Evolutionary conservation across 2,329 filamentous ascomycete genomes (phyloP), one percentile per base, ranked within the genome.

Genomic region (Talaromyces albobiverticillius): DNA sequence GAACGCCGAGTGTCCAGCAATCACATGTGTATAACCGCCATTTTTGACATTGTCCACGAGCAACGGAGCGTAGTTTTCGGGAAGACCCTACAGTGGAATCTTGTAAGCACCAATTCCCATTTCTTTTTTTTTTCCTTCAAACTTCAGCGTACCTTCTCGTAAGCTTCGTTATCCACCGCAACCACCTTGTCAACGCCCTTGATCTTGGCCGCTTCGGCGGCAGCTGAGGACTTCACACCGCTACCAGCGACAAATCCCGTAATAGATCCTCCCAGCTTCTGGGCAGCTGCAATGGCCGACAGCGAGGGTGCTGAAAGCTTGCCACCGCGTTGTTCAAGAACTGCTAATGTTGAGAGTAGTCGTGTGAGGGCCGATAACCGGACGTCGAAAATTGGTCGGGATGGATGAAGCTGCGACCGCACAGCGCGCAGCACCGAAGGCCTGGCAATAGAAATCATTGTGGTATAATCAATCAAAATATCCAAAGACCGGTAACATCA

Each of bases 11-110:
- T 97, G 91, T 53, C 89, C 87, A 36, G 88, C 89, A 65, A 99
- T 82, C 60, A 99, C 83, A 69, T 99, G 94, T 57, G 92, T 95
- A 73, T 91, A 97, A 57, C 87, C 89, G 57, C 90, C 92, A 71
- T 94, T 94, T 78, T 95, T 95, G 74, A 97, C 93, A 74, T 97
- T 99, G 73, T 97, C 93, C 49, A 91, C 88, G 38, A 99, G 80
- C 45, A 99, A 79, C 53, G 91, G 89, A n/a, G 93, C 94, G 68
- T 84, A 97, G 79, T 90, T 96, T 77, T 99, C 94, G 50, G 94
- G 86, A 2, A 99, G 82, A 47, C 91, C 90, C 89, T 91, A 61
- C 25, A 48, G 14, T n/a, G 34, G 7, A 16, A 38, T 23, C 31
- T 32, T 3, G 36, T 38, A n/a, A 16, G 14, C 6, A 3, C 10